phyloP scores from a whole-genome alignment of 83 land plant species.

The Isoetes engelmannii region DNA sequence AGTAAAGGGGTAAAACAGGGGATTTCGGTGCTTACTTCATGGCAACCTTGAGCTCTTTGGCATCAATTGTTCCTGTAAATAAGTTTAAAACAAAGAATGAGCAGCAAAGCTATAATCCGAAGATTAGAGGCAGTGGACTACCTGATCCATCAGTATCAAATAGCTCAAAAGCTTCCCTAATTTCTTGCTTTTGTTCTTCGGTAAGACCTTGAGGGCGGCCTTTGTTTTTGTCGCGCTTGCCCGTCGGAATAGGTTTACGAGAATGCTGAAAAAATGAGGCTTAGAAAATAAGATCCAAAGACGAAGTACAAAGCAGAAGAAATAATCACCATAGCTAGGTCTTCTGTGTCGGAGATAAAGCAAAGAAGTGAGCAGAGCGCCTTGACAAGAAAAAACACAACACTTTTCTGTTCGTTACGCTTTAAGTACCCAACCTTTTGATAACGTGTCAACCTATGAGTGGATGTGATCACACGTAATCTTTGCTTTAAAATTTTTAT shows the following conservation, averaged over 20 bases:
- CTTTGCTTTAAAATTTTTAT: too few species aligned
- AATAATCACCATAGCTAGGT: too few species aligned
- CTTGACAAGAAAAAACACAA: too few species aligned
- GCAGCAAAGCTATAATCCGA: background rate
- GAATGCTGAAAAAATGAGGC: conserved; percentile 15
- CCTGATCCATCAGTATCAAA: conserved; percentile 99
- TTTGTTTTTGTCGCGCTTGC: conserved; percentile 66
- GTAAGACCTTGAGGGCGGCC: conserved; percentile 69
- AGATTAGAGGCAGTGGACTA: background rate
- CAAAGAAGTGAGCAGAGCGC: too few species aligned
- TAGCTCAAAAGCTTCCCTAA: conserved; percentile 91
- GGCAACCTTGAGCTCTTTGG: conserved; percentile 90
- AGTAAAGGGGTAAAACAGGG: background rate
- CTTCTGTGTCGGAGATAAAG: too few species aligned
- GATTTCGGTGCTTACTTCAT: conserved; percentile 58
- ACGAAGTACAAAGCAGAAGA: too few species aligned
- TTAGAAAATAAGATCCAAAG: too few species aligned
- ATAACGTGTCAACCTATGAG: too few species aligned
- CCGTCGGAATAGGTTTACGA: conserved; percentile 33
- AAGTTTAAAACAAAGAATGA: background rate
- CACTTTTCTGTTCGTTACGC: too few species aligned
- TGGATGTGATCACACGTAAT: too few species aligned
- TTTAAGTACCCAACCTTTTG: too few species aligned
- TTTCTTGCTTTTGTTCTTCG: conserved; percentile 85
- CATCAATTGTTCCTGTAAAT: conserved; percentile 86